Evolutionary conservation across 805 yeast genomes (phyloP).

Genomic region (Saccharomycopsis microspora): DNA sequence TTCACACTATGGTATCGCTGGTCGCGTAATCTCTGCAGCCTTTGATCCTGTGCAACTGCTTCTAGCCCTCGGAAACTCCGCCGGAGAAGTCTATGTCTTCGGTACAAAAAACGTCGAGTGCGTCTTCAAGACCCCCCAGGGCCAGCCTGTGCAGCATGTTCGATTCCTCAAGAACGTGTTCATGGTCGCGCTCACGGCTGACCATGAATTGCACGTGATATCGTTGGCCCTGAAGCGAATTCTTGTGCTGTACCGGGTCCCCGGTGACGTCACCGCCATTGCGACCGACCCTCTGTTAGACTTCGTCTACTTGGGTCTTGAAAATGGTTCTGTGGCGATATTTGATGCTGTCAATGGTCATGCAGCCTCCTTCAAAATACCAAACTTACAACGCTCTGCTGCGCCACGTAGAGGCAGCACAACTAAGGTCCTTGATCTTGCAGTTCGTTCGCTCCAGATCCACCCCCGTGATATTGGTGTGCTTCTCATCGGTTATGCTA

Average conservation of each 20-base stretch:
- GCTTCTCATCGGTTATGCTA: slow-evolving; percentile 60
- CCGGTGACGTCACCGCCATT: slow-evolving; percentile 54
- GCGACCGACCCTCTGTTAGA: slow-evolving; percentile 83
- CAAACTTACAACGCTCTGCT: slow-evolving; percentile 50
- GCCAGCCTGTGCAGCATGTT: slow-evolving; percentile 41
- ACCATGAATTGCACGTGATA: slow-evolving; percentile 52
- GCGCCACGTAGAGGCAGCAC: neutral
- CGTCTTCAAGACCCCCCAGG: slow-evolving; percentile 40
- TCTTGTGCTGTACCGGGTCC: slow-evolving; percentile 48
- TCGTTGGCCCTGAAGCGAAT: slow-evolving; percentile 56
- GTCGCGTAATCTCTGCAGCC: slow-evolving; percentile 56
- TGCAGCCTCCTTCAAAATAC: slow-evolving; percentile 54
- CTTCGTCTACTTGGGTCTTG: slow-evolving; percentile 73
- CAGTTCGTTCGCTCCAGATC: slow-evolving; percentile 58
- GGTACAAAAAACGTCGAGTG: slow-evolving; percentile 79
- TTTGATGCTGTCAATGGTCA: slow-evolving; percentile 75
- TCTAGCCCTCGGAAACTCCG: slow-evolving; percentile 66
- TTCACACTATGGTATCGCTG: slow-evolving; percentile 44
- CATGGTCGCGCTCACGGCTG: slow-evolving; percentile 57
- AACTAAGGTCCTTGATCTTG: slow-evolving; percentile 18
- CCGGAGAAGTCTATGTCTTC: slow-evolving; percentile 61
- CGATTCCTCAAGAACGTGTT: slow-evolving; percentile 73
- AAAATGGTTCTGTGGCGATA: slow-evolving; percentile 59
- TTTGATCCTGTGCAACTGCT: slow-evolving; percentile 85
- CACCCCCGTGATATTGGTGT: slow-evolving; percentile 87